phyloP scores from a whole-genome alignment of 2,329 filamentous ascomycete genomes.

The Cadophora malorum region DNA sequence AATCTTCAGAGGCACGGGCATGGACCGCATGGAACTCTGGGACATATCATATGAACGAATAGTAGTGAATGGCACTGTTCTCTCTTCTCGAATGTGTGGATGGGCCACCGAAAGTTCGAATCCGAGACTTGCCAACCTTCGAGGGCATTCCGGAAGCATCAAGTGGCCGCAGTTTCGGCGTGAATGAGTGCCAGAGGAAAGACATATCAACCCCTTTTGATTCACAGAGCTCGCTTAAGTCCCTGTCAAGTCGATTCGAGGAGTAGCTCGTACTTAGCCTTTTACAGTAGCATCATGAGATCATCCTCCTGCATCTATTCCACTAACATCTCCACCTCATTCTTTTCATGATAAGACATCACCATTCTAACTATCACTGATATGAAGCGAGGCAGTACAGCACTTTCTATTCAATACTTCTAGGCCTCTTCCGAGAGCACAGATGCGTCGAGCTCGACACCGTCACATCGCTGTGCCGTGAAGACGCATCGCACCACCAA shows the following conservation, averaged over 20 bases:
- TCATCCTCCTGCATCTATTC: not conserved
- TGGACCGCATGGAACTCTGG: no score
- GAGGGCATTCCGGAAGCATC: no score
- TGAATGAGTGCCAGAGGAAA: not conserved
- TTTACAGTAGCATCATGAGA: not conserved
- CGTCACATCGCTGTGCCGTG: not conserved
- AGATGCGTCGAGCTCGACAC: not conserved
- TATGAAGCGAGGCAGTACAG: not conserved
- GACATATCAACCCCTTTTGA: not conserved
- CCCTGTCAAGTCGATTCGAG: slow-evolving; percentile 1
- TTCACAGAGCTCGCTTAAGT: slow-evolving; percentile 4
- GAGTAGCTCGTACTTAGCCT: not conserved
- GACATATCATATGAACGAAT: no score
- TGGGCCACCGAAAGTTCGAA: no score
- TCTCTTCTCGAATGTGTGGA: no score
- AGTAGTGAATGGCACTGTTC: no score
- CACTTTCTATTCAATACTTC: not conserved
- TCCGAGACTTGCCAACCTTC: no score
- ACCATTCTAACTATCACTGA: not conserved
- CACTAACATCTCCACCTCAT: not conserved
- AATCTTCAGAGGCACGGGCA: no score
- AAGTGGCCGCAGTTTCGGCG: no score
- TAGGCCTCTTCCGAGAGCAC: not conserved
- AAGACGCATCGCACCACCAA: not conserved
- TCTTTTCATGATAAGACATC: not conserved